These are phyloP conservation scores for Cryptococcus sp. DNA, from an alignment of 1,284 basidiomycete genomes.

Conservation along the genomic window DNA sequence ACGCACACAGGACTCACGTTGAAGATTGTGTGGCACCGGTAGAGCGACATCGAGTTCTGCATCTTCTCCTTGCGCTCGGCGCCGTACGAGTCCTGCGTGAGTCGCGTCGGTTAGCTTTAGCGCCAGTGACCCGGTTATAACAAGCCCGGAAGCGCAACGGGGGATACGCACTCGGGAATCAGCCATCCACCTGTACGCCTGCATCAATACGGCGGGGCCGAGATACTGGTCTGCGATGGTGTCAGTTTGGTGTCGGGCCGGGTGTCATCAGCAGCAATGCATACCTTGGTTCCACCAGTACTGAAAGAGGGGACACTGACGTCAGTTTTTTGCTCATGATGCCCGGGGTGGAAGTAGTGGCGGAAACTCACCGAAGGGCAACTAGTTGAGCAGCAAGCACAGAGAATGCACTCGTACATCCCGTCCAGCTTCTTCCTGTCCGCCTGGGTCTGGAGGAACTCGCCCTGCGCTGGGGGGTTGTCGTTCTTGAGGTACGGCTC, in stretches of 20 bases:
- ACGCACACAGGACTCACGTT: constrained; percentile 60
- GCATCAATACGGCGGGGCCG: constrained; percentile 93
- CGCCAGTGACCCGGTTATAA: background rate
- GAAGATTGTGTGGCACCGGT: constrained; percentile 91
- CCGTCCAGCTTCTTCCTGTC: constrained; percentile 96
- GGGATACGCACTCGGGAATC: constrained; percentile 71
- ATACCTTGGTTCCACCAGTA: constrained; percentile 95
- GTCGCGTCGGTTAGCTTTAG: too few relatives aligned
- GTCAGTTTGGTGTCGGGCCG: background rate
- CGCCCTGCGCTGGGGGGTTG: constrained; percentile 69
- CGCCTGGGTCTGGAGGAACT: constrained; percentile 80
- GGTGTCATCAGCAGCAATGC: background rate
- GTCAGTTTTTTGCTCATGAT: constrained; percentile 10
- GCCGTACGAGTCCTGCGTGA: constrained; percentile 62
- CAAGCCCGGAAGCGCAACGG: background rate
- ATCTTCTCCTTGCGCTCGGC: constrained; percentile 84
- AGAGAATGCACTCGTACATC: constrained; percentile 78
- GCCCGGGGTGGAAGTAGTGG: background rate
- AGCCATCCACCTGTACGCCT: constrained; percentile 95
- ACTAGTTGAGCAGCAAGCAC: constrained; percentile 90
- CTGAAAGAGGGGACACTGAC: constrained; percentile 11
- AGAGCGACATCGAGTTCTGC: constrained; percentile 92
- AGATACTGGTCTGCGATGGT: constrained; percentile 74
- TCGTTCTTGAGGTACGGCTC: constrained; percentile 92
- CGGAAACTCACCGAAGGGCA: constrained; percentile 61